Conservation (phyloP, 768 basidiomycete genomes). For the Boletus rufocinnamomeus region DNA sequence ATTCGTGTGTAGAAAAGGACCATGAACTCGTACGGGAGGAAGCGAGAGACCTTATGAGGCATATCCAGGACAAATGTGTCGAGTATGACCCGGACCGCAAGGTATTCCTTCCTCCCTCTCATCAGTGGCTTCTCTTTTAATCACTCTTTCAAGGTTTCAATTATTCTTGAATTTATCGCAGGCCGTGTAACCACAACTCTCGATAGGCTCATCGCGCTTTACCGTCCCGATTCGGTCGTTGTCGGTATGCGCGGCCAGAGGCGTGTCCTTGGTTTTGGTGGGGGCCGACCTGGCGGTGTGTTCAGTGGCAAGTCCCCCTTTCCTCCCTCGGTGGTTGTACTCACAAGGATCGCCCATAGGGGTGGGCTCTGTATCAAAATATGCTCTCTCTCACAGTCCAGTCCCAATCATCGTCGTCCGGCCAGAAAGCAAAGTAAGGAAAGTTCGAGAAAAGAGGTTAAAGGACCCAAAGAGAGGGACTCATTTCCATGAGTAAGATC, state of each 20-base stretch:
- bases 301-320: constrained; percentile 23
- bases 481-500: constrained; percentile 68
- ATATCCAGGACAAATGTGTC: constrained; percentile 77
- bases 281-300: constrained; percentile 25
- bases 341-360: constrained; percentile 39
- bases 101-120: constrained; percentile 38
- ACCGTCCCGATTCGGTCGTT: constrained; percentile 88
- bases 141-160: constrained; percentile 58
- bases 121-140: neutral
- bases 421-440: constrained; percentile 84
- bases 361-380: constrained; percentile 67
- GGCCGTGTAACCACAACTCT: constrained; percentile 88
- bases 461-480: constrained; percentile 87
- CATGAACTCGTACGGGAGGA: constrained; percentile 80
- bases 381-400: constrained; percentile 88
- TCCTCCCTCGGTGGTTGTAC: neutral
- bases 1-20: constrained; percentile 57
- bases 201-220: constrained; percentile 89
- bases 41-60: constrained; percentile 77
- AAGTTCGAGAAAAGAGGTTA: constrained; percentile 80
- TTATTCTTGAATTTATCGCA: constrained; percentile 93
- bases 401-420: constrained; percentile 96
- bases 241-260: constrained; percentile 85
- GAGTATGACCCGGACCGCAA: constrained; percentile 79
- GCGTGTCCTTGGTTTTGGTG: constrained; percentile 49